Evolutionary conservation across 2,329 filamentous ascomycete species (phyloP), one percentile per base, ranked within the genome.

Genomic region (Trichoderma brevicompactum): DNA sequence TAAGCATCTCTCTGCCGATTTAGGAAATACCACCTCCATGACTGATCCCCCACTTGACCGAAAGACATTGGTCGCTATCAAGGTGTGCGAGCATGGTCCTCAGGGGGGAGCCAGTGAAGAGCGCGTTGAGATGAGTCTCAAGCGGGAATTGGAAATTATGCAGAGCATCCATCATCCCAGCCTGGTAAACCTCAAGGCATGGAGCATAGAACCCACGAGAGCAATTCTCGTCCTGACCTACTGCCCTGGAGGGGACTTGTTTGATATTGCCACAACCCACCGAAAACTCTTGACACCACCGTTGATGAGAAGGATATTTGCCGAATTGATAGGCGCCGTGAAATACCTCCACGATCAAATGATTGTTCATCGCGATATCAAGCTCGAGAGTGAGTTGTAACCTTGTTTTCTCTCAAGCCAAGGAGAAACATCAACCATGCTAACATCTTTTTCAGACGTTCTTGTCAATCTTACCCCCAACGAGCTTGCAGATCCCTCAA

Each of bases 321-420:
- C 94, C 13, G 95, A 99, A 76, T 78, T 98, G 68, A 89, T 98
- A 28, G 89, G 87, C 67, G 95, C 94, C 0, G 89, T 96, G 41
- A 86, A 85, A 65, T 97, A 98, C 79, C 81, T 99, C 55, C 95
- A 99, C 77, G 82, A 87, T 62, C 83, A 91, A 72, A 89, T 87
- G 70, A 97, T 99, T 74, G 94, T 98, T 62, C 95, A 99, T 76
- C 88, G 95, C 67, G 95, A 99, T 77, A 96, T 99, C 78, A 99
- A 99, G 80, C 88, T 99, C 66, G 95, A 99, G 82, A 86, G 92
- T 95, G 85, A 79, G 89, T 83, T 41, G 54, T 19, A 5, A 12
- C 6, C 52, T 9, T 7, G 41, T 28, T 54, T 54, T 41, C 5
- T 54, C 36, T 41, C 12, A 3, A 38, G 6, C 5, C 32, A 50